Conservation (phyloP, 2,329 filamentous ascomycete genomes). For the Ascochyta rabiei region DNA sequence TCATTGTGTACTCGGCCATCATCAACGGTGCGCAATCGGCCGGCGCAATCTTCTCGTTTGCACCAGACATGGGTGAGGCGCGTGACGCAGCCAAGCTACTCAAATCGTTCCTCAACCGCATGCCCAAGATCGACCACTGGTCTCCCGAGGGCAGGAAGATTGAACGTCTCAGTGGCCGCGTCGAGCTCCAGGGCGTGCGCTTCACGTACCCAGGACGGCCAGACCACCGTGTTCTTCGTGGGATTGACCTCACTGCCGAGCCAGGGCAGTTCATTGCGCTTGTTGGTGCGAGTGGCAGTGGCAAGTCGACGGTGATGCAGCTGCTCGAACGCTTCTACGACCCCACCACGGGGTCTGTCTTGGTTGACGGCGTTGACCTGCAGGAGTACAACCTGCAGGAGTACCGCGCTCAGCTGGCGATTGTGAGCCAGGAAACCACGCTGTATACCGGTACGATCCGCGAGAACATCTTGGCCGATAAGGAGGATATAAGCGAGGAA, state of each 20-base stretch:
- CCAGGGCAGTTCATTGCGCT: conserved; percentile 86
- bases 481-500: conserved; percentile 72
- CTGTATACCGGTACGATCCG: conserved; percentile 90
- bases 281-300: conserved; percentile 92
- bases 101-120: conserved; percentile 81
- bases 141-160: conserved; percentile 54
- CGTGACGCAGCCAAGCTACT: conserved; percentile 81
- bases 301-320: conserved; percentile 92
- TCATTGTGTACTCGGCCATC: conserved; percentile 84
- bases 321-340: conserved; percentile 95
- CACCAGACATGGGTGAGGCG: conserved; percentile 96
- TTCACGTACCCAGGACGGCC: conserved; percentile 93
- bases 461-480: conserved; percentile 77
- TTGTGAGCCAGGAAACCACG: conserved; percentile 96
- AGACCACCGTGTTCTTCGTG: conserved; percentile 89
- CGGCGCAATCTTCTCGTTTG: conserved; percentile 90
- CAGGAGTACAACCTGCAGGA: conserved; percentile 77
- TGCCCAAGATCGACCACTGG: conserved; percentile 70
- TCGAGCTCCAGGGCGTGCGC: conserved; percentile 92
- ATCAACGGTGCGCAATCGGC: conserved; percentile 93
- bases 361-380: conserved; percentile 83
- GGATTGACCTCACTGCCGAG: conserved; percentile 74
- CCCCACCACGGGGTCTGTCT: conserved; percentile 78
- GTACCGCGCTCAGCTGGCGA: conserved; percentile 82
- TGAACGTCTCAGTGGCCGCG: conserved; percentile 63